These are phyloP conservation scores for Candida nitratophila DNA, from an alignment of 805 yeast genomes.

Conservation along the genomic window DNA sequence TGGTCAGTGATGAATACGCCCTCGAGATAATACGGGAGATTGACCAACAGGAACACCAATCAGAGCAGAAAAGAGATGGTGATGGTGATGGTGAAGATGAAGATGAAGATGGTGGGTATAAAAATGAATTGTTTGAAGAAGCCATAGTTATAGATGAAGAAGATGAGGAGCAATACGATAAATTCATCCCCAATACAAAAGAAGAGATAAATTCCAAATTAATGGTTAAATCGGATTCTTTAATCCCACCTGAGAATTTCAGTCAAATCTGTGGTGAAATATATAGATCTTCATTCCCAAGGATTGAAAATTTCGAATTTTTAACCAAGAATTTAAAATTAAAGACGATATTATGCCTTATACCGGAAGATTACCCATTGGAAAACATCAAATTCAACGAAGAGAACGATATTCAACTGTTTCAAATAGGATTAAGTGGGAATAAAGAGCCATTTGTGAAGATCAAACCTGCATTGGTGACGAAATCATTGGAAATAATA, in stretches of 20 bases:
- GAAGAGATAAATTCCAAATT: constrained; percentile 1
- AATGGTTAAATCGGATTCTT: constrained; percentile 5
- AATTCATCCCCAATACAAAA: constrained; percentile 20
- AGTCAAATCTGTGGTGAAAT: constrained; percentile 72
- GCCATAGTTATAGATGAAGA: too few species aligned
- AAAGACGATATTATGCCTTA: constrained; percentile 72
- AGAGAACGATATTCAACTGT: constrained; percentile 56
- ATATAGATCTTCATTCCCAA: constrained; percentile 86
- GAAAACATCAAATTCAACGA: constrained; percentile 62
- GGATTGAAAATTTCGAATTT: constrained; percentile 73
- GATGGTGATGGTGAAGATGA: too few species aligned
- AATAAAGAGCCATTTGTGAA: constrained; percentile 93
- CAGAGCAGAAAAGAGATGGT: too few species aligned
- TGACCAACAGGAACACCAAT: not conserved
- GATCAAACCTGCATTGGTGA: constrained; percentile 55
- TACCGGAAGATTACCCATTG: constrained; percentile 87
- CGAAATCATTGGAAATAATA: constrained; percentile 75
- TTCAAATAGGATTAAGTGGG: constrained; percentile 90
- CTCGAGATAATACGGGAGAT: constrained; percentile 1
- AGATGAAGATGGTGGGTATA: too few species aligned
- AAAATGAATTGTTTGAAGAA: too few species aligned
- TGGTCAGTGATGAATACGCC: constrained; percentile 13
- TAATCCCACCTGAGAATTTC: constrained; percentile 85
- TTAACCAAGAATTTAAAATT: constrained; percentile 49
- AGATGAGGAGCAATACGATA: constrained; percentile 24